Conservation (phyloP, 2,329 filamentous ascomycete genomes). For the Akanthomyces lecanii region DNA sequence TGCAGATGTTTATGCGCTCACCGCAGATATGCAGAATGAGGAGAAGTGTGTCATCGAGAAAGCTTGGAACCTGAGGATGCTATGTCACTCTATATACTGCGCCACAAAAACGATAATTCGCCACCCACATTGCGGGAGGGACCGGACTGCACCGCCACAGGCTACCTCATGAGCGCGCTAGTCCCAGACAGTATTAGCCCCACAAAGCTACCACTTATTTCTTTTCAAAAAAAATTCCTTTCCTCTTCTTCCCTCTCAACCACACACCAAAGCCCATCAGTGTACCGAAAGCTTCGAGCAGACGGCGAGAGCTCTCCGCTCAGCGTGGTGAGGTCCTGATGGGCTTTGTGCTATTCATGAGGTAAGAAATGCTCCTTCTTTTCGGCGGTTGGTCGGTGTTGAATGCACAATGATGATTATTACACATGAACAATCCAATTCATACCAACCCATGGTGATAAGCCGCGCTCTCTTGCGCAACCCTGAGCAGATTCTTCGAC, state of each 20-base stretch:
- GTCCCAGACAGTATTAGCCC: constrained; percentile 24
- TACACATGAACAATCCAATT: constrained; percentile 58
- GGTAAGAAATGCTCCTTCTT: constrained; percentile 6
- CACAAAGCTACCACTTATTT: constrained; percentile 12
- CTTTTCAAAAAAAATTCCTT: constrained; percentile 11
- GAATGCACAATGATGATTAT: constrained; percentile 35
- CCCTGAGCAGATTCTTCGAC: constrained; percentile 44
- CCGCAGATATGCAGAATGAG: constrained; percentile 21
- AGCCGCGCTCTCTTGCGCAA: constrained; percentile 47
- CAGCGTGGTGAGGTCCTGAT: not conserved
- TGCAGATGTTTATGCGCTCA: constrained; percentile 23
- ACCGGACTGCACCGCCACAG: constrained; percentile 35
- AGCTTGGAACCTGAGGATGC: constrained; percentile 16
- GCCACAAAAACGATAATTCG: constrained; percentile 22
- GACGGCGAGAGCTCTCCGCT: not conserved
- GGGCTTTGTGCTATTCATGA: constrained; percentile 1
- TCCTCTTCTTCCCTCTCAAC: constrained; percentile 19
- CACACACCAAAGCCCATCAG: constrained; percentile 17
- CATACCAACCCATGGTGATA: constrained; percentile 56
- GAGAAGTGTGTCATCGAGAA: constrained; percentile 18
- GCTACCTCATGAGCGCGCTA: constrained; percentile 23
- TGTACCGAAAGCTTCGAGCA: constrained; percentile 4
- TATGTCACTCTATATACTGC: constrained; percentile 19
- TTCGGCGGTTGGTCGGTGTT: not conserved
- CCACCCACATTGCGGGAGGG: constrained; percentile 25